Evolutionary conservation across 2,329 filamentous ascomycete genomes (phyloP), one percentile per base, ranked within the genome.

Genomic region (Fusarium torreyae): DNA sequence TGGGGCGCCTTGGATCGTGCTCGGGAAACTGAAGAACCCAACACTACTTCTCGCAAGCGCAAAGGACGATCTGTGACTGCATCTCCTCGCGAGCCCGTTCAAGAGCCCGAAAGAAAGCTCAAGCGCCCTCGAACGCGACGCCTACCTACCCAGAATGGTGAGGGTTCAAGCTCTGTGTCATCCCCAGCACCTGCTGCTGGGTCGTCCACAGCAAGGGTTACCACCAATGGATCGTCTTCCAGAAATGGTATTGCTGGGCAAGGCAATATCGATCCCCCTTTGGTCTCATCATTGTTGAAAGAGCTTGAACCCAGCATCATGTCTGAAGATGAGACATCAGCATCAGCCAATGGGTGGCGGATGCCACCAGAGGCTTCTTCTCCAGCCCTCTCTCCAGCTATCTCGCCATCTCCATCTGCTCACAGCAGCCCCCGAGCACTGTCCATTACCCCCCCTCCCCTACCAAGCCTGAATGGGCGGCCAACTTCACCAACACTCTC

Each of bases 1-100:
- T 98, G 95, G 96, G 93, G 94, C 66, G 94, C 92, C 20, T 91
- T 98, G 67, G 94, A 98, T 72, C 92, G 91, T 77, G 94, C 93
- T 43, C 88, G 93, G 68, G 91, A 94, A 64, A 86, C 88, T 18
- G 87, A 92, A 68, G 85, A 83, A 65, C 79, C 85, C 22, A 79
- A 74, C 52, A 80, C 86, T 42, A 85, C 82, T 65, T 82, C 84
- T 52, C 89, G 92, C 62, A 94, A 97, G 81, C 89, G 94, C 53
- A 96, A 94, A 76, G 83, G 85, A 9, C 84, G 86, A 39, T 97
- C 94, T 5, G 83, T 87, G 3, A 92, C 91, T 14, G 87, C 87
- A 13, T 94, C 93, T 8, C 92, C 92, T 4, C 84, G 84, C 7
- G 92, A 94, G 70, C 84, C 88, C 8, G 83, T 86, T 31, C 88